Evolutionary conservation across 78 protist genomes (phyloP).

Genomic region (Dictyostelium intermedium): DNA sequence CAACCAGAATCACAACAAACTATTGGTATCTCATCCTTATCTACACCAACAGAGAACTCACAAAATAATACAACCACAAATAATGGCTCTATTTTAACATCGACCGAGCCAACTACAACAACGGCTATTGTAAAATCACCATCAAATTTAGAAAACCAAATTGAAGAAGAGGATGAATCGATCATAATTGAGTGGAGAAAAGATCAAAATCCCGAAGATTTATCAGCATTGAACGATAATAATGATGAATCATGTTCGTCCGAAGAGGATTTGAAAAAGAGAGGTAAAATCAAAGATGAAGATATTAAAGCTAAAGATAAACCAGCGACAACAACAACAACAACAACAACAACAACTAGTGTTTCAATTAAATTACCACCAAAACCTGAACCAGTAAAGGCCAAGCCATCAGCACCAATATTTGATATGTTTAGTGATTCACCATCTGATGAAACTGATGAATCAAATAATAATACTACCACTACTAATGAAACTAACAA

Average conservation of each 20-base stretch:
- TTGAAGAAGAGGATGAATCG: constrained; percentile 43
- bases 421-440: constrained; percentile 86
- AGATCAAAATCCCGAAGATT: not conserved
- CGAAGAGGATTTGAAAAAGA: constrained; percentile 63
- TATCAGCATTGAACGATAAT: not conserved
- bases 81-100: not conserved
- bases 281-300: constrained; percentile 39
- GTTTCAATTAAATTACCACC: not conserved
- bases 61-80: not conserved
- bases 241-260: constrained; percentile 38
- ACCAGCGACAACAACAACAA: no score
- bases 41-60: not conserved
- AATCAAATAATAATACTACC: not conserved
- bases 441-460: constrained; percentile 36
- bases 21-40: not conserved
- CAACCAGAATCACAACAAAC: not conserved
- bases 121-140: not conserved
- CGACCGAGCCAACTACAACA: not conserved
- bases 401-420: not conserved
- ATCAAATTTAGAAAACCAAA: constrained; percentile 1
- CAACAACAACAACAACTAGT: not conserved
- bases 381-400: not conserved
- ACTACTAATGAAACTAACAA: not conserved
- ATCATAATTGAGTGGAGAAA: constrained; percentile 36
- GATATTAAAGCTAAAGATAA: constrained; percentile 15